Evolutionary conservation across 2,329 filamentous ascomycete species (phyloP).

Genomic region (Zopfia rhizophila): DNA sequence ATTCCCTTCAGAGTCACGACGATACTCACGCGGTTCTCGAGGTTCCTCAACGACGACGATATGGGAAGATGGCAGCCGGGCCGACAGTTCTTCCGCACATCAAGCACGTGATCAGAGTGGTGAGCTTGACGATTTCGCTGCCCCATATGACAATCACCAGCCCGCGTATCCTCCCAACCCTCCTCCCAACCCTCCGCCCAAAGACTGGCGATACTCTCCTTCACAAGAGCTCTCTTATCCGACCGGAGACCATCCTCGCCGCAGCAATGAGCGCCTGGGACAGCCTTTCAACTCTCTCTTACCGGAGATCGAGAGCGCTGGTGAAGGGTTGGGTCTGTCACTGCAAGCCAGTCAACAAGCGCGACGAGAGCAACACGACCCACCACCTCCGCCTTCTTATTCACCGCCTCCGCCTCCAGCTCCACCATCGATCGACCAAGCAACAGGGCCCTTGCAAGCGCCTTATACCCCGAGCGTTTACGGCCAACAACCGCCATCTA

Average conservation of each 20-base stretch:
- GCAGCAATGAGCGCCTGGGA: conserved; percentile 6
- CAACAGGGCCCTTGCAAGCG: background rate
- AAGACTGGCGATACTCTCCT: conserved; percentile 30
- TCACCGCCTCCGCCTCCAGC: conserved; percentile 59
- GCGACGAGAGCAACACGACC: conserved; percentile 38
- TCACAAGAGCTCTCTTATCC: conserved; percentile 23
- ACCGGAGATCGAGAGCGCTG: conserved; percentile 50
- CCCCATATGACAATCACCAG: too few relatives aligned
- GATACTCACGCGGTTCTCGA: conserved; percentile 47
- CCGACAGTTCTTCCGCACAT: conserved; percentile 43
- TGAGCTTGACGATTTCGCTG: too few relatives aligned
- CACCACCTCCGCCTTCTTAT: conserved; percentile 56
- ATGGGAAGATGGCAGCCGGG: conserved; percentile 20
- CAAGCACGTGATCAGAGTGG: conserved; percentile 35
- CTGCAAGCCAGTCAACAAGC: conserved; percentile 42
- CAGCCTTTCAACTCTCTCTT: conserved; percentile 39
- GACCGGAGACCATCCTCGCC: background rate
- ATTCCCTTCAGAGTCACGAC: conserved; percentile 44
- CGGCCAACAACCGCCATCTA: conserved; percentile 22
- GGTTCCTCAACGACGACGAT: conserved; percentile 43
- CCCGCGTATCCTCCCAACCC: conserved; percentile 48
- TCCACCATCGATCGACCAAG: conserved; percentile 22
- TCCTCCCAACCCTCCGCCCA: conserved; percentile 39
- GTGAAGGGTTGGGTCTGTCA: conserved; percentile 57
- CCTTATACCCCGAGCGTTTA: conserved; percentile 26